Evolutionary conservation across 257 asterid genomes (phyloP).

Genomic region (Knoxia roxburghii): DNA sequence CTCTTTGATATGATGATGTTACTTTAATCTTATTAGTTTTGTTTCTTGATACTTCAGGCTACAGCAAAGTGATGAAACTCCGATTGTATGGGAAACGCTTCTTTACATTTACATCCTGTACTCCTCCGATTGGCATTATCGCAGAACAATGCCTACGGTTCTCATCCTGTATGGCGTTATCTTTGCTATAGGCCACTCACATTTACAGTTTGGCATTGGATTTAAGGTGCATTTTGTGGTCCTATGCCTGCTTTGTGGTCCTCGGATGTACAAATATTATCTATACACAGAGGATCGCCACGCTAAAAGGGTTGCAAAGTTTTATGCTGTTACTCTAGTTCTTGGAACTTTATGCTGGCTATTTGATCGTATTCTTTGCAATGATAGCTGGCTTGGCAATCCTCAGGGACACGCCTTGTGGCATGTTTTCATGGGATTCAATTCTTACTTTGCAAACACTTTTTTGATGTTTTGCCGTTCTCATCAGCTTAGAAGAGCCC

Average conservation of each 20-base stretch:
- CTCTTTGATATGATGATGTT: background rate
- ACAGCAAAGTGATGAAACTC: slow-evolving; percentile 29
- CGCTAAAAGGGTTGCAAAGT: slow-evolving; percentile 20
- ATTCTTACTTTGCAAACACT: slow-evolving; percentile 23
- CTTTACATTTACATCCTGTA: slow-evolving; percentile 20
- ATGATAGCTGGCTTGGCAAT: slow-evolving; percentile 19
- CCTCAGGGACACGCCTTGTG: slow-evolving; percentile 27
- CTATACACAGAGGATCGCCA: slow-evolving; percentile 20
- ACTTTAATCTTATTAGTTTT: background rate
- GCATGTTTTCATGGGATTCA: slow-evolving; percentile 23
- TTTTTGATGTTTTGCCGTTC: slow-evolving; percentile 26
- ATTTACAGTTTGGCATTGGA: slow-evolving; percentile 20
- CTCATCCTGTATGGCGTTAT: slow-evolving; percentile 22
- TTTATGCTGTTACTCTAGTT: slow-evolving; percentile 15
- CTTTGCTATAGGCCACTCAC: slow-evolving; percentile 15
- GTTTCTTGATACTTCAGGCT: slow-evolving; percentile 13
- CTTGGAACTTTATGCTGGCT: slow-evolving; percentile 23
- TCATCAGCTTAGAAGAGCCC: slow-evolving; percentile 19
- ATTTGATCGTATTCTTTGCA: slow-evolving; percentile 21
- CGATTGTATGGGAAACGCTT: slow-evolving; percentile 26
- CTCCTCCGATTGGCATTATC: slow-evolving; percentile 26
- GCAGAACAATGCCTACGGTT: slow-evolving; percentile 24
- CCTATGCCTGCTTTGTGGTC: slow-evolving; percentile 17
- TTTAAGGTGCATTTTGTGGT: slow-evolving; percentile 24
- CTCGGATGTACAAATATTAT: slow-evolving; percentile 25